phyloP scores from a whole-genome alignment of 2,329 filamentous ascomycete species.

The Sordariomycetes sp. region DNA sequence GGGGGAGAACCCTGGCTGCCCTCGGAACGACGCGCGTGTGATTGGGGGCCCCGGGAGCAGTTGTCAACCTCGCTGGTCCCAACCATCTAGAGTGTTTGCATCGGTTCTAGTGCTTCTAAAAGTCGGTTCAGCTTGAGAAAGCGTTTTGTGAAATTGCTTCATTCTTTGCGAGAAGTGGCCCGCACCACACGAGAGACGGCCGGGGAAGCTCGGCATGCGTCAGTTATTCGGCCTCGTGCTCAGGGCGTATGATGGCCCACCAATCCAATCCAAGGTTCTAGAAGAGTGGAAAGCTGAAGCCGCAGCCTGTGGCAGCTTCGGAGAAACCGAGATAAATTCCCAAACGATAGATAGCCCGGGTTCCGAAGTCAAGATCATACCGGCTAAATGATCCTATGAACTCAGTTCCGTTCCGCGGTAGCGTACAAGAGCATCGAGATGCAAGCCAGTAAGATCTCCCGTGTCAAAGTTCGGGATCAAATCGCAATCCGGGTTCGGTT shows the following conservation, averaged over 20 bases:
- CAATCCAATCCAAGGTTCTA: neutral
- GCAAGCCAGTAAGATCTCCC: neutral
- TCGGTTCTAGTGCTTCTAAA: neutral
- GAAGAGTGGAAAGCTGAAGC: neutral
- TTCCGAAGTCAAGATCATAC: neutral
- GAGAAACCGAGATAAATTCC: neutral
- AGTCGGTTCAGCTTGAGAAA: neutral
- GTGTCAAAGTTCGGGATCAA: neutral
- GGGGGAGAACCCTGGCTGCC: too few species aligned
- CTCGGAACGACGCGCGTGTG: too few species aligned
- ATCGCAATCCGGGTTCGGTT: neutral
- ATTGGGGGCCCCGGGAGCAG: too few species aligned
- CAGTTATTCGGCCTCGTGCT: neutral
- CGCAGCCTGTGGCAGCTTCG: neutral
- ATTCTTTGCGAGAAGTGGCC: neutral
- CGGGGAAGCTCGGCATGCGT: neutral
- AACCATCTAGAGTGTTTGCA: neutral
- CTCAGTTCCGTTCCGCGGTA: neutral
- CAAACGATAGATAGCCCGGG: neutral
- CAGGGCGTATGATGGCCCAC: neutral
- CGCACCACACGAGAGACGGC: neutral
- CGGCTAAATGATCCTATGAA: neutral
- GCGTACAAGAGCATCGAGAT: neutral
- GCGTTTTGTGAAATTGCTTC: neutral
- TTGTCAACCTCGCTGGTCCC: neutral